Conservation (phyloP, 257 asterid genomes). For the Echites panduratus region DNA sequence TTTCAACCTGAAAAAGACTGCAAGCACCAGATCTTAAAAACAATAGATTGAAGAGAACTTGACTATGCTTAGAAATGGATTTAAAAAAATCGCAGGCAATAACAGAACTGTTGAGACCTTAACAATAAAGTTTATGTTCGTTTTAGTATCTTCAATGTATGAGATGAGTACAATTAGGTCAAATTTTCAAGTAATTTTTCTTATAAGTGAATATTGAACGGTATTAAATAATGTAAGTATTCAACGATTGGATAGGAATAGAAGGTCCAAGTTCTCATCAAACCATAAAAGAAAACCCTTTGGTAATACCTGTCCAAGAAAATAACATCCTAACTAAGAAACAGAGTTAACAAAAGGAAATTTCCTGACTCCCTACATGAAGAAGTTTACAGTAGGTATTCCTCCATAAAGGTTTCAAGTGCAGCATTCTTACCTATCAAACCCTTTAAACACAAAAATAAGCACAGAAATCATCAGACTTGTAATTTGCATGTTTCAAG, state of each 20-base stretch:
- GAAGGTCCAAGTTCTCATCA: background rate
- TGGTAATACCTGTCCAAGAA: background rate
- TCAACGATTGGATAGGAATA: background rate
- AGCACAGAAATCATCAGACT: background rate
- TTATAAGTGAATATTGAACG: background rate
- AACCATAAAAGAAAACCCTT: background rate
- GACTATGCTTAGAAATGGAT: background rate
- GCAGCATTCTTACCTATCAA: background rate
- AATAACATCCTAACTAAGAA: background rate
- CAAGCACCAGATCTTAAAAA: conserved; percentile 22
- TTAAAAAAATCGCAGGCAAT: background rate
- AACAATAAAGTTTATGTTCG: background rate
- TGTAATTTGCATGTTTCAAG: background rate
- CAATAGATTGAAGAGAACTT: conserved; percentile 20
- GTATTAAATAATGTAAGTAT: background rate
- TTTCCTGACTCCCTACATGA: background rate
- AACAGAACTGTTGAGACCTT: background rate
- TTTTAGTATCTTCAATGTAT: background rate
- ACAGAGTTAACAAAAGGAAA: background rate
- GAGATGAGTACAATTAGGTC: background rate
- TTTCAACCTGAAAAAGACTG: conserved; percentile 53
- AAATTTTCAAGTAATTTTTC: background rate
- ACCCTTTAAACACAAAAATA: background rate
- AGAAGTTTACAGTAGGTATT: background rate
- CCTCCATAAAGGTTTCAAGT: background rate